Evolutionary conservation across 495 filamentous ascomycete species (phyloP).

Genomic region (Geoglossum glabrum): DNA sequence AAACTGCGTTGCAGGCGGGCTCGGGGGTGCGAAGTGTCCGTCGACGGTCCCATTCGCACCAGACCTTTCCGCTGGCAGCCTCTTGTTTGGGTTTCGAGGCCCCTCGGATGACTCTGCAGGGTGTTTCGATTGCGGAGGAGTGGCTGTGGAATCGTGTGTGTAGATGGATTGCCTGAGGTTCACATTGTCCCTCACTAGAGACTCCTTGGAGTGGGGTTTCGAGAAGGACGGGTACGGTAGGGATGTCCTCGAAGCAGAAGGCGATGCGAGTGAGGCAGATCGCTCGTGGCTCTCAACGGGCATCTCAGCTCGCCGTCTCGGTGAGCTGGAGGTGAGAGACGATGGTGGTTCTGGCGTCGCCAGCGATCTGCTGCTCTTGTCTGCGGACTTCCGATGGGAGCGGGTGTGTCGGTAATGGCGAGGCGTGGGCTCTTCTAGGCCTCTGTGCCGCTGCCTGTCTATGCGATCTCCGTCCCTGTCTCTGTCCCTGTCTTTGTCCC

Average conservation of each 20-base stretch:
- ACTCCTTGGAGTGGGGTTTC: slow-evolving; percentile 77
- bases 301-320: not conserved
- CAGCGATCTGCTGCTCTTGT: not conserved
- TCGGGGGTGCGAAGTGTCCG: not conserved
- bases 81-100: not conserved
- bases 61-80: not conserved
- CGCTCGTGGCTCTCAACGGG: not conserved
- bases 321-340: not conserved
- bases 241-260: slow-evolving; percentile 28
- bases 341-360: not conserved
- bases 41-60: not conserved
- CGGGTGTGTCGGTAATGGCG: not conserved
- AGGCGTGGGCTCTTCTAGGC: not conserved
- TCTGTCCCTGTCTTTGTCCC: not conserved
- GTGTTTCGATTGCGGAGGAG: slow-evolving; percentile 6
- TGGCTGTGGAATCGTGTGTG: slow-evolving; percentile 62
- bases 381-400: not conserved
- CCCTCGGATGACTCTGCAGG: slow-evolving; percentile 1
- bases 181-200: slow-evolving; percentile 35
- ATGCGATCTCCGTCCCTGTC: not conserved
- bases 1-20: not conserved
- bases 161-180: slow-evolving; percentile 28
- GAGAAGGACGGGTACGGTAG: slow-evolving; percentile 71
- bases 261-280: slow-evolving; percentile 6
- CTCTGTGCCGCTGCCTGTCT: not conserved